phyloP scores from a whole-genome alignment of 352 stramenopile genomes.

The Globisporangium ultimum region DNA sequence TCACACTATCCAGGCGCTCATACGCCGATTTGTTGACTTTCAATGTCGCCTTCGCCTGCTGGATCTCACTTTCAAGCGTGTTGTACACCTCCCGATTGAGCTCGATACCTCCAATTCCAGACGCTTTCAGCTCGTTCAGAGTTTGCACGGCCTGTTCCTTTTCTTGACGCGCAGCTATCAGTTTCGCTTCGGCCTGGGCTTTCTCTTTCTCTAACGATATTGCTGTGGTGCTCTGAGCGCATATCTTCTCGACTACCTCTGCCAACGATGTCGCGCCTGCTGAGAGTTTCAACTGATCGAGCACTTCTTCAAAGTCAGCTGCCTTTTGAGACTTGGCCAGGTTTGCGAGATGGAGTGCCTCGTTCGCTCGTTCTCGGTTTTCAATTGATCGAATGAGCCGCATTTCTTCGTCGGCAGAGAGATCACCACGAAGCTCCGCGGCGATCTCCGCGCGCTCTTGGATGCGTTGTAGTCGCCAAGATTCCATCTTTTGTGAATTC shows the following conservation, averaged over 20 bases:
- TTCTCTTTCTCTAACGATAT: constrained; percentile 79
- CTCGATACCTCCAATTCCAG: constrained; percentile 68
- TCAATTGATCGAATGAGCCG: constrained; percentile 56
- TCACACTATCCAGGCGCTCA: constrained; percentile 70
- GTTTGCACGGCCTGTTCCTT: constrained; percentile 58
- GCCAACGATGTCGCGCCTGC: constrained; percentile 47
- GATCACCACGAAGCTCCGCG: constrained; percentile 66
- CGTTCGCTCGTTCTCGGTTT: constrained; percentile 59
- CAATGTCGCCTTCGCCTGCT: constrained; percentile 60
- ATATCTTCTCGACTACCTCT: constrained; percentile 75
- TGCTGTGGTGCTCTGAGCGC: constrained; percentile 47
- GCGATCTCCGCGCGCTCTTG: constrained; percentile 76
- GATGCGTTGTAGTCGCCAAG: constrained; percentile 63
- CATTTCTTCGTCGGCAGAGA: constrained; percentile 64
- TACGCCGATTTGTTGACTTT: constrained; percentile 80
- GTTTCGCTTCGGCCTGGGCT: constrained; percentile 45
- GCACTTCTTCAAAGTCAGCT: constrained; percentile 62
- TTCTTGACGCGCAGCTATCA: constrained; percentile 49
- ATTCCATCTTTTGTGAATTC: constrained; percentile 84
- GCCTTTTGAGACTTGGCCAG: constrained; percentile 64
- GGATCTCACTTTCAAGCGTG: constrained; percentile 71
- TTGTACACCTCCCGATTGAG: constrained; percentile 83
- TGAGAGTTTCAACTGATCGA: constrained; percentile 62
- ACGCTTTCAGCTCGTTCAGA: constrained; percentile 81
- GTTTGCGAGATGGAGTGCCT: constrained; percentile 61